phyloP scores from a whole-genome alignment of 2,329 filamentous ascomycete species.

The Neopestalotiopsis sp. region DNA sequence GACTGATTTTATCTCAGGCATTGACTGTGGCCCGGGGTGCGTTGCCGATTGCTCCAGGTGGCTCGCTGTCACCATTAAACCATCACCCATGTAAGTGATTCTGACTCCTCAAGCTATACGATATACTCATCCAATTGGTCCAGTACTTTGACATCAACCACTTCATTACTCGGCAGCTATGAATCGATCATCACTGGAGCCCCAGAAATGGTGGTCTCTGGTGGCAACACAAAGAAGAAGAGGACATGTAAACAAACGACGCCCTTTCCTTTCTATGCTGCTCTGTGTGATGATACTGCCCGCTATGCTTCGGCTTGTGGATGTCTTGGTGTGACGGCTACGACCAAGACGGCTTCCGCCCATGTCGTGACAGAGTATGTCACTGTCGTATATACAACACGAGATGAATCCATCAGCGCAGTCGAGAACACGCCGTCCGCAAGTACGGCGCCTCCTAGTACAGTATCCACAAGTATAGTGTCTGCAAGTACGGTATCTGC shows the following conservation, averaged over 20 bases:
- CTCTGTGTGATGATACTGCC: neutral
- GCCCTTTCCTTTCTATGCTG: neutral
- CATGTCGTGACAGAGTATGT: neutral
- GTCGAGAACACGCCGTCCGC: neutral
- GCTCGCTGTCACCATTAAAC: neutral
- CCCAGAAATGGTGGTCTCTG: neutral
- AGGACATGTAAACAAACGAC: neutral
- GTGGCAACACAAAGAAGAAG: neutral
- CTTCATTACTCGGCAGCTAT: neutral
- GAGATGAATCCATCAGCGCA: neutral
- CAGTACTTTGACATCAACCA: neutral
- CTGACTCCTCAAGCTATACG: neutral
- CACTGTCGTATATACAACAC: neutral
- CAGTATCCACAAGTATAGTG: too few species aligned
- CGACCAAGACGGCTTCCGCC: neutral
- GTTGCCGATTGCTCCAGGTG: neutral
- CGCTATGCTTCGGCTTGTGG: neutral
- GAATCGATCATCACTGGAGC: neutral
- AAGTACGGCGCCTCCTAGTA: accelerated
- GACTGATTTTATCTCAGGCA: neutral
- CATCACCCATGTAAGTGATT: neutral
- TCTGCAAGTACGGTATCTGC: too few species aligned
- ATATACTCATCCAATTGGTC: neutral
- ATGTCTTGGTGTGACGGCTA: neutral
- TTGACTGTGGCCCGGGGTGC: neutral